Evolutionary conservation across 345 rosid species (phyloP), one percentile per base, ranked within the genome.

Genomic region (Erucastrum elatum): DNA sequence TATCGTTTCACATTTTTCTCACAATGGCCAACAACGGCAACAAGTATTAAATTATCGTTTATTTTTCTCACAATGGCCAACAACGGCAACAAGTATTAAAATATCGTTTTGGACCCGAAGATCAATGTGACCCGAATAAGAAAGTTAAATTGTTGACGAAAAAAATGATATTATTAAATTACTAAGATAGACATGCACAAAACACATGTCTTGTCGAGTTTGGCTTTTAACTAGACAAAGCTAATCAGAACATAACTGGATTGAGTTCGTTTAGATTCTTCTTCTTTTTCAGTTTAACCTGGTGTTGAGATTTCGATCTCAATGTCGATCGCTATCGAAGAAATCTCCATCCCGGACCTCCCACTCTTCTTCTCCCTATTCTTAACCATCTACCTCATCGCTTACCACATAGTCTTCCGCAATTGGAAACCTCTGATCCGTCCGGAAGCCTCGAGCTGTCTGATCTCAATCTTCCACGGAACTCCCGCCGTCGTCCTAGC

Each of bases 381-480:
- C 88, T 30, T 84, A 61, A 7, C 75, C 81, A 73, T 86, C 75
- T 93, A 93, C 56, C 78, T 87, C 39, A 6, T 84, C 29, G 90
- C 92, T 11, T 85, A 87, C 77, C 83, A 64, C 84, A 17, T 87
- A 74, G 72, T 91, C 58, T 93, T 93, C 91, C 91, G 90, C 60
- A 68, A 70, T 30, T 93, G 98, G 97, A 70, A 69, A 68, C 81
- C 85, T 64, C 75, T 77, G 71, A 73, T 83, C 86, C 90, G 97
- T 5, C 91, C 92, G 35, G 95, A 91, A 62, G 95, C 98, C 1
- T 85, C 92, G 4, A 88, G 92, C 74, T 93, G 97, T 82, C 58
- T 88, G 11, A 90, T 93, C 86, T 93, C 98, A 69, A 75, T 91
- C 74, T 86, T 86, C 79, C 97, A 93, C 70, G 95, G 97, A 21